Conservation (phyloP, 225 moss, liverwort and hornwort species). For the Antitrichia curtipendula region DNA sequence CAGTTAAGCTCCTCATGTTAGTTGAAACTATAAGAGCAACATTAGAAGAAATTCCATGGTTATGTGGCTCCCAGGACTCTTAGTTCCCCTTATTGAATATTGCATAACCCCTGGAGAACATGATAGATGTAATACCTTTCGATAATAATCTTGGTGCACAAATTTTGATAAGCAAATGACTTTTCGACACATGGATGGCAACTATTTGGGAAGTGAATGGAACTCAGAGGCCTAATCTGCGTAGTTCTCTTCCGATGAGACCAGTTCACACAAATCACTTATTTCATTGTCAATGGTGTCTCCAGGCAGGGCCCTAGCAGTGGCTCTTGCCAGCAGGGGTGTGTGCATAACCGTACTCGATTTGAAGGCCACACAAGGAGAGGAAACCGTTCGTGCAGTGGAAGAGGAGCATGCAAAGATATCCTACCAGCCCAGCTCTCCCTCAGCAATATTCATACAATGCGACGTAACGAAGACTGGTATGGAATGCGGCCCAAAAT, state of each 20-base stretch:
- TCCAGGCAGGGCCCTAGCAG: conserved; percentile 45
- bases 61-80: neutral
- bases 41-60: neutral
- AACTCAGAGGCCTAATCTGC: neutral
- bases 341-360: conserved; percentile 42
- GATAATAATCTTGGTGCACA: neutral
- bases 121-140: neutral
- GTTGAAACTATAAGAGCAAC: neutral
- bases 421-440: conserved; percentile 10
- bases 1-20: neutral
- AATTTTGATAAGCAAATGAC: neutral
- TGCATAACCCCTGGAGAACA: neutral
- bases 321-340: conserved; percentile 43
- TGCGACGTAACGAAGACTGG: conserved; percentile 55
- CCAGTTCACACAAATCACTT: neutral
- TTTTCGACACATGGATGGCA: neutral
- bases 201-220: too few species aligned
- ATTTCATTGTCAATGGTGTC: neutral
- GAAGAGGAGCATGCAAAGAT: conserved; percentile 53
- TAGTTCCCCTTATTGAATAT: neutral
- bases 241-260: neutral
- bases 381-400: conserved; percentile 47
- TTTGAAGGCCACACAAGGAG: conserved; percentile 14
- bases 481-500: neutral
- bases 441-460: conserved; percentile 36